Conservation (phyloP, 352 stramenopile species). For the Globisporangium spiculum region DNA sequence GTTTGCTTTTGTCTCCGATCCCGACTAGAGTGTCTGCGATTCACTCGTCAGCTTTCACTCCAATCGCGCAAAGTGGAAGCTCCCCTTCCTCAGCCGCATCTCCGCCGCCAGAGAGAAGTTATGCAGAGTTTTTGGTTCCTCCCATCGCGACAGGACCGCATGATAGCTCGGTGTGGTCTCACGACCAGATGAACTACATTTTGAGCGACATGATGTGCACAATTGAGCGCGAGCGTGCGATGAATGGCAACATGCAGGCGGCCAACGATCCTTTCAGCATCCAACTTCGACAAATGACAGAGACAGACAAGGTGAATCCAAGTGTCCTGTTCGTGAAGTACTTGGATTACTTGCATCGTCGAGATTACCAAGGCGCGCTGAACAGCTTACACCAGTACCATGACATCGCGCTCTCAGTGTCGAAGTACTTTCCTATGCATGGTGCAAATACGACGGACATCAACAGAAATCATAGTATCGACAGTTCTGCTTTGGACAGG, state of each 20-base stretch:
- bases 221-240: conserved; percentile 17
- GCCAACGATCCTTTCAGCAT: conserved; percentile 7
- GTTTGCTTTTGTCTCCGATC: conserved; percentile 39
- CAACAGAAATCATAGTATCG: neutral
- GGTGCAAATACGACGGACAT: neutral
- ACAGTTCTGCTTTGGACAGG: conserved; percentile 10
- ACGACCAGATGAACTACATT: conserved; percentile 59
- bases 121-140: neutral
- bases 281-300: neutral
- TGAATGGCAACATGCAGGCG: conserved; percentile 4
- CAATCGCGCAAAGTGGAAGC: neutral
- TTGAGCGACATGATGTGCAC: conserved; percentile 43
- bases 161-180: conserved; percentile 40
- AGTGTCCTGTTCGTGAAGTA: conserved; percentile 86
- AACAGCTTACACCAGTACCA: conserved; percentile 93
- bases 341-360: conserved; percentile 73
- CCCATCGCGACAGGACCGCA: conserved; percentile 20
- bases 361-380: conserved; percentile 84
- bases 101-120: neutral
- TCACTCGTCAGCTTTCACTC: conserved; percentile 2
- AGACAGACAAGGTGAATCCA: conserved; percentile 27
- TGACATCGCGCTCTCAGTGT: conserved; percentile 81
- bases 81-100: conserved; percentile 1
- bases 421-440: conserved; percentile 1
- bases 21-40: neutral